These are phyloP conservation scores for Hortiboletus campestris DNA, from an alignment of 768 basidiomycete species.

Conservation along the genomic window DNA sequence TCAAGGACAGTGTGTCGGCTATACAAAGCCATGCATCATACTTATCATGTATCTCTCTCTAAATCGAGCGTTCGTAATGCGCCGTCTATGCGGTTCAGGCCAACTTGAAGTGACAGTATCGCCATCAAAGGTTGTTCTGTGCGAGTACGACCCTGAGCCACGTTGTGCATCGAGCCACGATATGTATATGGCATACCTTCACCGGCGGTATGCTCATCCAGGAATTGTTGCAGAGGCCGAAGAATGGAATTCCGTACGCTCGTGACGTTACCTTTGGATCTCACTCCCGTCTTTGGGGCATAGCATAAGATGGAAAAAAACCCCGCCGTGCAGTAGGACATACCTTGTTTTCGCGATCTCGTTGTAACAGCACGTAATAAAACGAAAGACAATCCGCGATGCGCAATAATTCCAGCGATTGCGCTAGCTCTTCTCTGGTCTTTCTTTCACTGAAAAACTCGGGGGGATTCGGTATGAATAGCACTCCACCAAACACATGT, in stretches of 20 bases:
- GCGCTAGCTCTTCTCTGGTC: conserved; percentile 46
- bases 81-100: conserved; percentile 48
- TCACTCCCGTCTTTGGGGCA: conserved; percentile 48
- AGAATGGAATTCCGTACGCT: conserved; percentile 47
- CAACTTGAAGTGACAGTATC: conserved; percentile 42
- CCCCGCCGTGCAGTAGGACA: not conserved
- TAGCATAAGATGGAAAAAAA: not conserved
- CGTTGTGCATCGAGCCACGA: not conserved
- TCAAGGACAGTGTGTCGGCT: not conserved
- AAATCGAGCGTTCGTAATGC: conserved; percentile 30
- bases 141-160: not conserved
- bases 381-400: conserved; percentile 66
- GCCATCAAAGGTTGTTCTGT: conserved; percentile 1
- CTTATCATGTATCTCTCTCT: not conserved
- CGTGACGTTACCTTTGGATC: conserved; percentile 41
- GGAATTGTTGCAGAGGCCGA: conserved; percentile 39
- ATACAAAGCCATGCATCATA: conserved; percentile 2
- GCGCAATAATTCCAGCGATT: conserved; percentile 57
- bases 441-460: conserved; percentile 43
- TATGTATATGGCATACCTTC: conserved; percentile 23
- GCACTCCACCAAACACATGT: conserved; percentile 53
- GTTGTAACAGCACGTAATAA: conserved; percentile 60
- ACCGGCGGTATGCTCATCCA: conserved; percentile 36
- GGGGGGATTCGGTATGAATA: conserved; percentile 57
- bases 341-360: conserved; percentile 61